These are phyloP conservation scores for Datura wrightii DNA, from an alignment of 257 asterid species.

Conservation along the genomic window DNA sequence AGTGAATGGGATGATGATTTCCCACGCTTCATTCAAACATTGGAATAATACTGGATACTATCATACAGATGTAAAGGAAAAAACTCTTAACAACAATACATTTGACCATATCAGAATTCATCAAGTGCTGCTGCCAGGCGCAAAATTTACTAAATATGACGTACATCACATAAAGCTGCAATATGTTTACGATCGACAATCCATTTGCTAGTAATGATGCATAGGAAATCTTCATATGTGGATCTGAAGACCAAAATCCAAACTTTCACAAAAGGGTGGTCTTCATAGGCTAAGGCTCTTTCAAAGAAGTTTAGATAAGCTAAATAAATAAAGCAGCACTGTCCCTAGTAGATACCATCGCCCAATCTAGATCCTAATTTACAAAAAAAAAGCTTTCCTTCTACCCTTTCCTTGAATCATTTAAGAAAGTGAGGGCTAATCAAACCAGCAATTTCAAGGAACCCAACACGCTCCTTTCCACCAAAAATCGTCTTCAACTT, in stretches of 20 bases:
- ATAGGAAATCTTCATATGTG: not conserved
- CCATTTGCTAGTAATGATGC: not conserved
- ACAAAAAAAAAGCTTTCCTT: constrained; percentile 39
- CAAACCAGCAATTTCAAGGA: constrained; percentile 92
- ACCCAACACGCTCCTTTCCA: constrained; percentile 81
- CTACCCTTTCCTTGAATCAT: constrained; percentile 31
- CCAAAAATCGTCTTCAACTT: constrained; percentile 77
- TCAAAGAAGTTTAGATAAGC: not conserved
- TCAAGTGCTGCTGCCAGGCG: not conserved
- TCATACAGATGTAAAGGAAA: not conserved
- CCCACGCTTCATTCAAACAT: not conserved
- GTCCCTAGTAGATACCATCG: constrained; percentile 11
- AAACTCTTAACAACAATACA: not conserved
- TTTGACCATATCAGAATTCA: not conserved
- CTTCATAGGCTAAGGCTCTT: not conserved
- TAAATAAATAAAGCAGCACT: constrained; percentile 19
- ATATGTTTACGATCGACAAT: not conserved
- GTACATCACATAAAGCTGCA: not conserved
- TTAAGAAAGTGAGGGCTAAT: constrained; percentile 82
- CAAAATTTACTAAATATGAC: not conserved
- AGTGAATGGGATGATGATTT: not conserved
- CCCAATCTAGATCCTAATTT: constrained; percentile 34
- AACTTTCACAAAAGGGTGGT: not conserved
- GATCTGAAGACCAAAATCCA: constrained; percentile 11
- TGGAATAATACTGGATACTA: not conserved